These are phyloP conservation scores for Syncephalis plumigaleata DNA, from an alignment of 371 early-diverging fungal species.

Conservation along the genomic window DNA sequence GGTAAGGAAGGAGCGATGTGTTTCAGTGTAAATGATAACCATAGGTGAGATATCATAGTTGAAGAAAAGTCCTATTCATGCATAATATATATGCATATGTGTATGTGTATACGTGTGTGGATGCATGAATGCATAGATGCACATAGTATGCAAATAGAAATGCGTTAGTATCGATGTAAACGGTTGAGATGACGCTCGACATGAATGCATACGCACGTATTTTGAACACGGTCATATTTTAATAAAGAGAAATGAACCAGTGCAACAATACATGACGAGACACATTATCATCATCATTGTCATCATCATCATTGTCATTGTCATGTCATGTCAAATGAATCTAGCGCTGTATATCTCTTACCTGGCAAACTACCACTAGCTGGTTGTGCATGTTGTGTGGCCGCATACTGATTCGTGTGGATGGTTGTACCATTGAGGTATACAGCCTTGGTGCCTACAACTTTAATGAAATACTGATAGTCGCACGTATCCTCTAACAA, in stretches of 20 bases:
- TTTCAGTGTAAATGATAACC: slow-evolving; percentile 75
- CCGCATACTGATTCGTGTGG: slow-evolving; percentile 85
- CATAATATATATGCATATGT: neutral
- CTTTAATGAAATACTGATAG: slow-evolving; percentile 86
- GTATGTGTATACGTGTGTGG: neutral
- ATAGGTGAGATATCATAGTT: slow-evolving; percentile 94
- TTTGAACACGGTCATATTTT: too few relatives aligned
- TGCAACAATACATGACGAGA: too few relatives aligned
- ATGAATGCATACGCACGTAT: too few relatives aligned
- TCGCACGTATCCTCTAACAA: slow-evolving; percentile 14
- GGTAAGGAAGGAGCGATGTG: slow-evolving; percentile 60
- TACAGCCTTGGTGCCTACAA: slow-evolving; percentile 71
- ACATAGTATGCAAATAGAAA: neutral
- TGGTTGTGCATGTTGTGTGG: slow-evolving; percentile 61
- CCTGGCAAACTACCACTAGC: slow-evolving; percentile 33
- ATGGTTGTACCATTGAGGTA: slow-evolving; percentile 41
- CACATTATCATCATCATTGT: too few relatives aligned
- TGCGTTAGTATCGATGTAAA: neutral
- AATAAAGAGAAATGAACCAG: too few relatives aligned
- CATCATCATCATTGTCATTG: neutral
- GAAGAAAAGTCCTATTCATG: slow-evolving; percentile 64
- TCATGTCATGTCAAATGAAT: neutral
- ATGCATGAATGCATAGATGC: neutral
- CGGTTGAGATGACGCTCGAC: too few relatives aligned
- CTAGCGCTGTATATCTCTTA: slow-evolving; percentile 5